These are phyloP conservation scores for Blepharisma japonicum DNA, from an alignment of 73 alveolate genomes.

Conservation along the genomic window DNA sequence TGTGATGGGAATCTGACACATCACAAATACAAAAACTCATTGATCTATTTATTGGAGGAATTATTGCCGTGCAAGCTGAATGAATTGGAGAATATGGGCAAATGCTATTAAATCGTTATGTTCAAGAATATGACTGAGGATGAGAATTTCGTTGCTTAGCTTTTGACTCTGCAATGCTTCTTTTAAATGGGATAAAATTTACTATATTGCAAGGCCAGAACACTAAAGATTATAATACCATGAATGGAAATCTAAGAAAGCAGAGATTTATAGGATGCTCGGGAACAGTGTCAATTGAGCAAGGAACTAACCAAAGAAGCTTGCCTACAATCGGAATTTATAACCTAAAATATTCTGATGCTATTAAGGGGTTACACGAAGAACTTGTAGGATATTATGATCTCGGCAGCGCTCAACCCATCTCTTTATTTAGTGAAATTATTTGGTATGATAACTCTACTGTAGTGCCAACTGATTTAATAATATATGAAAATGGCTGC, in stretches of 20 bases:
- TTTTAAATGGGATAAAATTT: neutral
- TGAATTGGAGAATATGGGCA: neutral
- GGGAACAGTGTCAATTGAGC: neutral
- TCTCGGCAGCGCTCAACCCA: too few species aligned
- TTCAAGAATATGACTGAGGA: neutral
- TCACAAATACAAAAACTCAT: neutral
- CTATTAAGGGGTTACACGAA: too few species aligned
- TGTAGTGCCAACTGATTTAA: too few species aligned
- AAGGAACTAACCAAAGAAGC: too few species aligned
- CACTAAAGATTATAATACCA: neutral
- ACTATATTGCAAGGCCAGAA: neutral
- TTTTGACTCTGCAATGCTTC: neutral
- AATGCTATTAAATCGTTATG: too few species aligned
- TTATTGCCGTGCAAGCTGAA: neutral
- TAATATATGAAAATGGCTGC: too few species aligned
- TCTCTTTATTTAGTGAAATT: too few species aligned
- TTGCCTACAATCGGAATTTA: too few species aligned
- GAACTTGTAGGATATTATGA: too few species aligned
- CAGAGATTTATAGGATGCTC: conserved; percentile 5
- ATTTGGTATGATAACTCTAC: too few species aligned
- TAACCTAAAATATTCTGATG: too few species aligned
- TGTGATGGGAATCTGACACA: neutral
- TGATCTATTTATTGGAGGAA: neutral
- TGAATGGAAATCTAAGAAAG: neutral
- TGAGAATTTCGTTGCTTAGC: neutral